A percentile compares a stretch with the other conserved stretches of the same genome.
Conservation (phyloP, 108 stramenopile species). For the Fistulifera pelliculosa region DNA sequence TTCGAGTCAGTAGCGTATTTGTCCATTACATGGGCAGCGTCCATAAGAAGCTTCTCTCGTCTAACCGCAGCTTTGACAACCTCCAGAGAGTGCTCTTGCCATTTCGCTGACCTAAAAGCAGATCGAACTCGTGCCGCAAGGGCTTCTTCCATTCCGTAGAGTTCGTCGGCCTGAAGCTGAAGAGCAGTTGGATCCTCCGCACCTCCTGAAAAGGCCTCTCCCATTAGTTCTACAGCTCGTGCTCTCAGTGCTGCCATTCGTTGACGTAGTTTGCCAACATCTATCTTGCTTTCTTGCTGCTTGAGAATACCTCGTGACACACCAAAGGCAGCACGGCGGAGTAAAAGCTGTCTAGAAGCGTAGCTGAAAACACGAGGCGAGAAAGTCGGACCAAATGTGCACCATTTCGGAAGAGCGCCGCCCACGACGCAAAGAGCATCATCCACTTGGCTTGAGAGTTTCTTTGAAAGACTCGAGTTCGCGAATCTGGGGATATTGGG, state of each 20-base stretch:
- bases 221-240: conserved; percentile 40
- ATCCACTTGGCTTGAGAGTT: conserved; percentile 33
- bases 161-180: conserved; percentile 46
- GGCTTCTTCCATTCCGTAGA: conserved; percentile 52
- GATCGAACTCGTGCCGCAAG: conserved; percentile 31
- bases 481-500: conserved; percentile 10
- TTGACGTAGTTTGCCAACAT: conserved; percentile 27
- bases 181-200: conserved; percentile 48
- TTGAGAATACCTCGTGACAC: conserved; percentile 29
- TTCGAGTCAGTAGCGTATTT: conserved; percentile 19
- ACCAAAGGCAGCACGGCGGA: conserved; percentile 41
- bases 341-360: conserved; percentile 21
- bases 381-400: conserved; percentile 21
- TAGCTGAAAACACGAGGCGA: conserved; percentile 41
- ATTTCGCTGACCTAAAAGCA: conserved; percentile 29
- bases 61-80: conserved; percentile 35
- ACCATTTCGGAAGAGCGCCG: conserved; percentile 35
- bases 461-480: conserved; percentile 29
- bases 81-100: conserved; percentile 37
- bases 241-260: conserved; percentile 38
- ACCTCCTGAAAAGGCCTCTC: conserved; percentile 47
- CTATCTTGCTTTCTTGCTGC: conserved; percentile 41
- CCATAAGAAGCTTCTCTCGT: conserved; percentile 22
- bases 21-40: conserved; percentile 30
- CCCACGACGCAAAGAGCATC: conserved; percentile 32